phyloP scores from a whole-genome alignment of 2,329 filamentous ascomycete genomes.

The Leptodontidium sp. region DNA sequence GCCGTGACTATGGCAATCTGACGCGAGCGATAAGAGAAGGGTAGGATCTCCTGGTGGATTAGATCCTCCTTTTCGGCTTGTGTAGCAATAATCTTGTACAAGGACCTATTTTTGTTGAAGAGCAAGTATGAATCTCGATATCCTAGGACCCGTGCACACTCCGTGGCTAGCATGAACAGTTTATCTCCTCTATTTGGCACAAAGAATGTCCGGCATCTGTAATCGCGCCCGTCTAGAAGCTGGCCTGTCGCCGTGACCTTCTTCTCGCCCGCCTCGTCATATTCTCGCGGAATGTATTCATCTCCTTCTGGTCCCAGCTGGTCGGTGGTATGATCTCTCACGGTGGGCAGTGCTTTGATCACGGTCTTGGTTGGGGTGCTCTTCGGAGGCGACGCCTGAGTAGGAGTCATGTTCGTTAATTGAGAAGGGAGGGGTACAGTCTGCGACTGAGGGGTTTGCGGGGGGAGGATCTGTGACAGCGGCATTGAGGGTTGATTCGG shows the following conservation, averaged over 20 bases:
- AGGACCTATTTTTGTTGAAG: constrained; percentile 97
- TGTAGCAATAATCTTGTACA: constrained; percentile 97
- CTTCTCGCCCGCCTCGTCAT: constrained; percentile 91
- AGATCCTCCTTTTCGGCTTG: constrained; percentile 97
- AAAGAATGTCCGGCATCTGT: constrained; percentile 91
- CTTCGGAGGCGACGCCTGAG: constrained; percentile 74
- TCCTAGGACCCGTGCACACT: constrained; percentile 91
- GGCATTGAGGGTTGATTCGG: constrained; percentile 61
- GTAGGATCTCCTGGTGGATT: constrained; percentile 92
- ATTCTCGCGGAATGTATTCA: constrained; percentile 93
- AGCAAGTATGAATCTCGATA: constrained; percentile 98
- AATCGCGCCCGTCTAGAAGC: constrained; percentile 82
- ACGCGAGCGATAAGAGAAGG: constrained; percentile 96
- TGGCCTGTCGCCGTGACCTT: constrained; percentile 89
- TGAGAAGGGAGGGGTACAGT: constrained; percentile 42
- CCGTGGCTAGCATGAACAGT: constrained; percentile 97
- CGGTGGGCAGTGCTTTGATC: constrained; percentile 93
- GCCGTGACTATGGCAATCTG: constrained; percentile 99
- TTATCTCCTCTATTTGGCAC: constrained; percentile 92
- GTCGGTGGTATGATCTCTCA: constrained; percentile 96
- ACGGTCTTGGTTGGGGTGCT: constrained; percentile 83
- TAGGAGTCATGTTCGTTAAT: constrained; percentile 46
- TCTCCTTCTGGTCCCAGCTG: constrained; percentile 89
- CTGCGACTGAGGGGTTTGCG: constrained; percentile 62
- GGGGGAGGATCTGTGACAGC: constrained; percentile 55